Conservation (phyloP, 192 early-diverging fungal species). For the Geranomyces michiganensis region DNA sequence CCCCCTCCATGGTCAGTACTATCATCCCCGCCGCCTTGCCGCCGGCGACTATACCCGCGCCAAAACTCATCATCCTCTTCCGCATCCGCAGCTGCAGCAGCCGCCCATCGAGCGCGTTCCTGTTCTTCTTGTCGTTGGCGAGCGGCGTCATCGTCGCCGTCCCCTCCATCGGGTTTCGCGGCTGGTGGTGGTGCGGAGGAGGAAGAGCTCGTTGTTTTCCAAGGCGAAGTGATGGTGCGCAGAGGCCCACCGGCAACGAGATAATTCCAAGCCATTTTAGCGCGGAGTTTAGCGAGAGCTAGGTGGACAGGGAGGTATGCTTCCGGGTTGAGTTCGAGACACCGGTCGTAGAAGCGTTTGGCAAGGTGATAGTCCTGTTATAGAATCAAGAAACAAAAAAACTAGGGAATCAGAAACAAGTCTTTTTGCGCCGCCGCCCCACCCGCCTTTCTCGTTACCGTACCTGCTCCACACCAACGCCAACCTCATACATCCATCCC, state of each 20-base stretch:
- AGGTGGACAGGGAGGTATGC: conserved; percentile 77
- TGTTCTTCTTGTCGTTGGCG: too few species aligned
- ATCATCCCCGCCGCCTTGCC: not conserved
- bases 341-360: conserved; percentile 88
- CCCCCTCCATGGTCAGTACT: not conserved
- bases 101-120: too few species aligned
- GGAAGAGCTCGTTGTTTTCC: not conserved
- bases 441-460: not conserved
- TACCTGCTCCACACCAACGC: conserved; percentile 82
- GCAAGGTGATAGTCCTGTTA: conserved; percentile 85
- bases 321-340: conserved; percentile 76
- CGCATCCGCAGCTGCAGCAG: too few species aligned
- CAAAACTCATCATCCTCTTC: conserved; percentile 1
- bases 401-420: conserved; percentile 5
- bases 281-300: conserved; percentile 71
- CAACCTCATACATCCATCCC: conserved; percentile 95
- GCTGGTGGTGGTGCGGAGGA: not conserved
- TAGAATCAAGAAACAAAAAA: not conserved
- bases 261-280: conserved; percentile 40
- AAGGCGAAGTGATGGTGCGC: not conserved
- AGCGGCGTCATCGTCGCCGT: not conserved
- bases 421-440: not conserved
- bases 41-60: not conserved
- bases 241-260: conserved; percentile 3
- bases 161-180: not conserved